These are phyloP conservation scores for Apiotrichum porosum DNA, from an alignment of 1,284 basidiomycete genomes.

Conservation along the genomic window DNA sequence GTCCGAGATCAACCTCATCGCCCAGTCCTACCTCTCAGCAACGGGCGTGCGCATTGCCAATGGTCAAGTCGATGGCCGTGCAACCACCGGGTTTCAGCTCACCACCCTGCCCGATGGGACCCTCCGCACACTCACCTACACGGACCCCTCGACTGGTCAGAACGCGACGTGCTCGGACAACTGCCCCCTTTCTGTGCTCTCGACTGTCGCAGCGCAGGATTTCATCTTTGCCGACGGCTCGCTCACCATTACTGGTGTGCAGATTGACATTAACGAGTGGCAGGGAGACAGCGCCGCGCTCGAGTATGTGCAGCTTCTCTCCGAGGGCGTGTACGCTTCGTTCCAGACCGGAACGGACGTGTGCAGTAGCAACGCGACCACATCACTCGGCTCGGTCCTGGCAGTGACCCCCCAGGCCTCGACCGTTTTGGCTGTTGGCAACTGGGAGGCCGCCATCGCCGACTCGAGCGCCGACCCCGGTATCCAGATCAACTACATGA, in stretches of 20 bases:
- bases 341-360: constrained; percentile 52
- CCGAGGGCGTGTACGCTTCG: constrained; percentile 58
- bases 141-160: constrained; percentile 68
- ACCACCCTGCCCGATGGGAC: constrained; percentile 83
- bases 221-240: constrained; percentile 69
- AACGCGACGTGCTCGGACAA: constrained; percentile 64
- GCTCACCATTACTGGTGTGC: constrained; percentile 56
- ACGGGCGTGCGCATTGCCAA: constrained; percentile 85
- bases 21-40: constrained; percentile 57
- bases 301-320: constrained; percentile 83
- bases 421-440: constrained; percentile 54
- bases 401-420: too few species aligned
- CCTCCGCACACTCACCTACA: constrained; percentile 67
- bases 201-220: constrained; percentile 59
- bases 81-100: constrained; percentile 78
- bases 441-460: constrained; percentile 62
- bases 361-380: constrained; percentile 9
- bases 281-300: constrained; percentile 74
- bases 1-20: constrained; percentile 68
- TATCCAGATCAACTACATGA: constrained; percentile 69
- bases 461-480: constrained; percentile 66
- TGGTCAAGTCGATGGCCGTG: constrained; percentile 71
- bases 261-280: constrained; percentile 73
- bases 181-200: constrained; percentile 70
- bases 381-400: too few species aligned